Evolutionary conservation across 345 rosid genomes (phyloP), one percentile per base, ranked within the genome.

Genomic region (Eucalyptus globulus): DNA sequence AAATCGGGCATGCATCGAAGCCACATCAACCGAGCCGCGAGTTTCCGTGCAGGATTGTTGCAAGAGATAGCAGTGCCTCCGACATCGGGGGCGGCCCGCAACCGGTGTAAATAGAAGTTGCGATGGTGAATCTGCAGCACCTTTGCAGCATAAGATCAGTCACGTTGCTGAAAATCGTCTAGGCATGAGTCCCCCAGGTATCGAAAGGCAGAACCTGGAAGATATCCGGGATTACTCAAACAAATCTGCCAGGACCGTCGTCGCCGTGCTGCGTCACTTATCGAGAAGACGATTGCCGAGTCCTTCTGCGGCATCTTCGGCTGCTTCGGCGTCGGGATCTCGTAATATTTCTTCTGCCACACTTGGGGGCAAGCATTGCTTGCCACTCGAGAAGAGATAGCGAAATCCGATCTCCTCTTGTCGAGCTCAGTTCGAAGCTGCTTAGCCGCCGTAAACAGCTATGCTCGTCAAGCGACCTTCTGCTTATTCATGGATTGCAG

Each of bases 71-170:
- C 29, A 56, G 6, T 24, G 62, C 62, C 24, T 3, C 56, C 10
- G 10, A 53, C 4, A 9, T 53, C 56, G 24, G 0, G 0, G 56
- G 10, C 10, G 0, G 0, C 10, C 24, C 4, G 56, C 56, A 3
- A 8, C 24, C 24, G 5, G 56, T 53, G 56, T 53, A 3, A 8
- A 2, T 19, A 53, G 24, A 53, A 53, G 56, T 53, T 0, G 56
- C 56, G 0, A 53, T 3, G 1, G 56, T 1, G 56, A 56, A 22
- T 56, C 13, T 56, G 62, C 62, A 56, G 62, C 6, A 56, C 1
- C 62, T 56, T 56, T 56, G 62, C 62, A 56, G 27, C 62, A 56
- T 0, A 4, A 24, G 12, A 12, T 24, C 62, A 56, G 62, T 56
- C 62, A 56, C 62, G 62, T 56, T 24, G 27, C 62, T 56, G 62